A percentile compares a stretch with the other conserved stretches of the same genome.
Evolutionary conservation across 1,284 basidiomycete genomes (phyloP).

Genomic region (Austroboletus niveus): DNA sequence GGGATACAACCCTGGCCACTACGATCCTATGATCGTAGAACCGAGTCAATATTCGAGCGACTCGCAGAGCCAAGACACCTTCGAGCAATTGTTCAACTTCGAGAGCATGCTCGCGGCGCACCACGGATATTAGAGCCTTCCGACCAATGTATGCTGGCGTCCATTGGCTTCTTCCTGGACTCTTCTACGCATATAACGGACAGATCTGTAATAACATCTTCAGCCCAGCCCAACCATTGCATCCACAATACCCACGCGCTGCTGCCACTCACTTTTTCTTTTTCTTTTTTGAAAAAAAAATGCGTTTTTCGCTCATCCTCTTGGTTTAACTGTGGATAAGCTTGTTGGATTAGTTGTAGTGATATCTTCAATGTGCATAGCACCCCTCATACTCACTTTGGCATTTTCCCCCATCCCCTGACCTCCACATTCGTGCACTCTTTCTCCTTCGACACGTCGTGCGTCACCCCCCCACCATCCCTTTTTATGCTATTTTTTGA

Average conservation of each 20-base stretch:
- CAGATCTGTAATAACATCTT: constrained; percentile 30
- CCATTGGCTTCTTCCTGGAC: constrained; percentile 33
- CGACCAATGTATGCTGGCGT: constrained; percentile 37
- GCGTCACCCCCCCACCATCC: constrained; percentile 22
- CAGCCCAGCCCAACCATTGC: constrained; percentile 17
- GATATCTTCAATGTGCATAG: constrained; percentile 32
- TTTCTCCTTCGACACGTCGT: constrained; percentile 13
- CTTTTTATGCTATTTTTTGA: constrained; percentile 2
- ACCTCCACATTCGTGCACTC: constrained; percentile 2
- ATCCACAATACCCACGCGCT: constrained; percentile 32
- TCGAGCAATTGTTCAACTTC: constrained; percentile 35
- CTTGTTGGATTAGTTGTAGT: constrained; percentile 37
- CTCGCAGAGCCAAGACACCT: constrained; percentile 28
- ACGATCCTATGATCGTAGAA: constrained; percentile 29
- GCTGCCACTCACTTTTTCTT: constrained; percentile 25
- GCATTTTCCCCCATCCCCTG: constrained; percentile 2
- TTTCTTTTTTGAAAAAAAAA: constrained; percentile 11
- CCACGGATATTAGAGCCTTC: constrained; percentile 31
- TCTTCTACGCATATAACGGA: constrained; percentile 24
- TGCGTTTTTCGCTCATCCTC: constrained; percentile 14
- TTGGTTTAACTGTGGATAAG: constrained; percentile 36
- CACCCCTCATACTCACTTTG: constrained; percentile 23
- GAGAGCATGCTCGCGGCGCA: constrained; percentile 31
- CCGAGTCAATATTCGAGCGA: constrained; percentile 26
- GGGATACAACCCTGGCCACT: constrained; percentile 21